A percentile compares a stretch with the other conserved stretches of the same genome.
phyloP scores from a whole-genome alignment of 1,139 yeast species.

The Torulaspora pretoriensis region DNA sequence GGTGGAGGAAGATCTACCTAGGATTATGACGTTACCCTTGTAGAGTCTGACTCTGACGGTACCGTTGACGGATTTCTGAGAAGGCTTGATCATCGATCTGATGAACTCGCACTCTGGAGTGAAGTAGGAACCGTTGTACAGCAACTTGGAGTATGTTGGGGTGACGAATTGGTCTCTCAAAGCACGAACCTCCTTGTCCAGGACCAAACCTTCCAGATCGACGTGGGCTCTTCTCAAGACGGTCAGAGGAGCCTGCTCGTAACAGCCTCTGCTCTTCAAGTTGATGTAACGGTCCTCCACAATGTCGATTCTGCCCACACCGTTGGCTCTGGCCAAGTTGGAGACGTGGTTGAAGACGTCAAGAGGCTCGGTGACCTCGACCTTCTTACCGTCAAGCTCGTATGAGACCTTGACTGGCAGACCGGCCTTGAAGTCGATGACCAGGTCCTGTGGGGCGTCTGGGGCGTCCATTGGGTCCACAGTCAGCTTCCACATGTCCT shows the following conservation, averaged over 20 bases:
- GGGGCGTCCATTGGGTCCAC: slow-evolving; percentile 97
- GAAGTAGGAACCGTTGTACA: slow-evolving; percentile 96
- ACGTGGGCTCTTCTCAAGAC: slow-evolving; percentile 89
- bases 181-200: slow-evolving; percentile 97
- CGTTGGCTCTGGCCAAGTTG: slow-evolving; percentile 95
- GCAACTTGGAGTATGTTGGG: slow-evolving; percentile 79
- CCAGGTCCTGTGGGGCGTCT: slow-evolving; percentile 81
- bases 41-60: slow-evolving; percentile 89
- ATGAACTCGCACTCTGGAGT: slow-evolving; percentile 97
- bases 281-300: slow-evolving; percentile 99
- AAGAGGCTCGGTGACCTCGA: slow-evolving; percentile 61
- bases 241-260: slow-evolving; percentile 98
- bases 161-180: slow-evolving; percentile 96
- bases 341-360: slow-evolving; percentile 91
- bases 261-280: slow-evolving; percentile 97
- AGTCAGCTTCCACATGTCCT: slow-evolving; percentile 99
- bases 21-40: slow-evolving; percentile 78
- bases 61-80: slow-evolving; percentile 94
- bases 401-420: slow-evolving; percentile 76
- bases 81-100: slow-evolving; percentile 88
- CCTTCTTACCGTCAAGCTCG: slow-evolving; percentile 48
- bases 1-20: slow-evolving; percentile 93
- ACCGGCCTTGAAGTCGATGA: slow-evolving; percentile 80
- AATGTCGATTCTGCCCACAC: slow-evolving; percentile 98
- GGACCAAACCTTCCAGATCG: slow-evolving; percentile 92